Percentiles rank a stretch among this genome's conserved stretches.
phyloP scores from a whole-genome alignment of 2,329 filamentous ascomycete species.

The Curvularia sp. region DNA sequence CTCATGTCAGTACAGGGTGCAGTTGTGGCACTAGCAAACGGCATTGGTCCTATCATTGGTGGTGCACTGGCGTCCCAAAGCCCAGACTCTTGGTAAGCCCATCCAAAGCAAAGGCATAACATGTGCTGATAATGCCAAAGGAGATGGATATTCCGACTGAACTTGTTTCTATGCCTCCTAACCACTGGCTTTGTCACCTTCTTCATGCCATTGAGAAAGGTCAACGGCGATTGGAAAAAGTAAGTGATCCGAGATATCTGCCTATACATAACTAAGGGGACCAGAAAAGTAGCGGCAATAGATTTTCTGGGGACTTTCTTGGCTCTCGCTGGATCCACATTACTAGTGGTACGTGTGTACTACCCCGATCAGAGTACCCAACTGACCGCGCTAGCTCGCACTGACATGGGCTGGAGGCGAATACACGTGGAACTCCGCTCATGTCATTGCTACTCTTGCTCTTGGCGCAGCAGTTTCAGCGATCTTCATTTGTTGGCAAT shows the following conservation, averaged over 20 bases:
- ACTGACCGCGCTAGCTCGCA: conserved; percentile 23
- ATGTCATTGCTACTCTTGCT: conserved; percentile 60
- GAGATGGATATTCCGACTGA: conserved; percentile 49
- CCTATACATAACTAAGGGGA: conserved; percentile 3
- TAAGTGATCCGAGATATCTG: conserved; percentile 36
- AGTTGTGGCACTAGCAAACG: conserved; percentile 36
- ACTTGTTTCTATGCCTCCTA: conserved; percentile 29
- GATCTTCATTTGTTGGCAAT: conserved; percentile 63
- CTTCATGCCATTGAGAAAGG: conserved; percentile 51
- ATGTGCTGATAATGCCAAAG: conserved; percentile 4
- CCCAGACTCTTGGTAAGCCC: conserved; percentile 24
- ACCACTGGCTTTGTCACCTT: conserved; percentile 28
- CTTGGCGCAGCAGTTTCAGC: conserved; percentile 58
- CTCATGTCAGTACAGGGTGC: conserved; percentile 40
- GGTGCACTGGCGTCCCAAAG: conserved; percentile 35
- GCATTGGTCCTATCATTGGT: conserved; percentile 38
- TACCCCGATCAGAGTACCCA: background rate
- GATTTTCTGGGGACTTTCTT: conserved; percentile 66
- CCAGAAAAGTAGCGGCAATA: conserved; percentile 51
- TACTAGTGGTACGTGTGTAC: conserved; percentile 60
- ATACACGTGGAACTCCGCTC: conserved; percentile 61
- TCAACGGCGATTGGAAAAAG: conserved; percentile 59
- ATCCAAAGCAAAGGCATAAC: no score
- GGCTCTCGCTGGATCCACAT: conserved; percentile 60
- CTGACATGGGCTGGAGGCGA: conserved; percentile 67